Base-by-base conservation (phyloP, 2,329 filamentous ascomycete species). In the Trichoderma afroharzianum region DNA sequence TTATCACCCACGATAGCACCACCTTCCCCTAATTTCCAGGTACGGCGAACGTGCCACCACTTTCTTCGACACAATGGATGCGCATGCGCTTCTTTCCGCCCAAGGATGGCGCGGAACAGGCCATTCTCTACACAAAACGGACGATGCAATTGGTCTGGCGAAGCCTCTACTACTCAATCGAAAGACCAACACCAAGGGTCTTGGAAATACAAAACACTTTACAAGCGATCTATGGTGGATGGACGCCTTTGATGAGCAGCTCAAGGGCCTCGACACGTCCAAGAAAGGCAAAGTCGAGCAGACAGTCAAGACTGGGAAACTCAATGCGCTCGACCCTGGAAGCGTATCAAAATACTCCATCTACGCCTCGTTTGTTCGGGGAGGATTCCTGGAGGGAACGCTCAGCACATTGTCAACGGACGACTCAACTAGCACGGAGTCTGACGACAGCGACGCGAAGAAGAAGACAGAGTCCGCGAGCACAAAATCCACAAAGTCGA, bases 171-270 rank as follows among this genome's bases (percentile, higher is more conserved):
- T 97, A 47, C 88, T 97, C 71, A 90, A 92, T 72, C 91, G 93
- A 76, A 97, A 97, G 82, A 87, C 91, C 76, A 92, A 97, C 80
- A 92, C 88, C 32, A 86, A 93, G 68, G 95, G 95, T 28, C 85
- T 98, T 6, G 95, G 95, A 69, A 90, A 93, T 79, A 94, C 93
- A 80, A 85, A 86, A 71, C 87, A 90, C 74, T 86, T 86, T 73
- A 88, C 87, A 26, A 88, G 86, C 76, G 95, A 98, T 79, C 94
- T 97, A 80, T 99, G 96, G 96, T 99, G 96, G 96, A 87, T 97
- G 82, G 92, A 93, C 72, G 96, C 96, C 12, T 98, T 97, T 76
- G 95, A 98, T 81, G 91, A 94, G 79, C 94, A 95, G 70, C 84
- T 98, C 74, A 92, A 96, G 81, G 92, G 91, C 4, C 86, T 97